Percentiles rank a stretch among this genome's conserved stretches.
Conservation (phyloP, 177 flowering plant species). For the Vitis hybrid region DNA sequence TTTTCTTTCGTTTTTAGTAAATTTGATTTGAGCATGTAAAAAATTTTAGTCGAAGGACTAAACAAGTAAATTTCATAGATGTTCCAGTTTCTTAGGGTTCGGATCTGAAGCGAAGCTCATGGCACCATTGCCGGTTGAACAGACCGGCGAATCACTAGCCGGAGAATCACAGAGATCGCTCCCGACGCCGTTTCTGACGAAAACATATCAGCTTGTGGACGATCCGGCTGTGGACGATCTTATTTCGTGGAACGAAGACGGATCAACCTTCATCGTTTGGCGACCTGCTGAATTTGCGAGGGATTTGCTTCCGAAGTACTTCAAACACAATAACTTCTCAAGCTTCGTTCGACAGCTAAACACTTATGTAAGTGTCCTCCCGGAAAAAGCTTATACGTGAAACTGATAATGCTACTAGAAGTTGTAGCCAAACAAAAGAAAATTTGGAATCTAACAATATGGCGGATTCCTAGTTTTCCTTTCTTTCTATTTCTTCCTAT, state of each 20-base stretch:
- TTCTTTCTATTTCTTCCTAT: no score
- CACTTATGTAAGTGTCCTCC: conserved; percentile 49
- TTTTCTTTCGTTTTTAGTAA: not conserved
- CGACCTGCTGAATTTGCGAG: conserved; percentile 71
- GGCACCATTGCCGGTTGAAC: conserved; percentile 54
- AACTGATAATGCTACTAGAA: not conserved
- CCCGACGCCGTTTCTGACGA: conserved; percentile 73
- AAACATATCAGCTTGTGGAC: conserved; percentile 72
- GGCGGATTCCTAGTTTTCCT: no score
- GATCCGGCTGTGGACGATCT: conserved; percentile 62
- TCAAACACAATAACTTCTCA: conserved; percentile 81
- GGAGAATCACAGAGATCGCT: conserved; percentile 49
- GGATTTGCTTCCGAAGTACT: conserved; percentile 70
- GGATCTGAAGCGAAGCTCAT: conserved; percentile 25
- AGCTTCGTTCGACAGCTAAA: conserved; percentile 80
- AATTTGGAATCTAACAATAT: no score
- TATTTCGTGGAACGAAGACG: conserved; percentile 82
- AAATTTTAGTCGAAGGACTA: no score
- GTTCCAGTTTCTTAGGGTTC: conserved; percentile 2
- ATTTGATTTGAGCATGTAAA: not conserved
- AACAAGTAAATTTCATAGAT: not conserved
- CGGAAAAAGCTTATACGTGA: not conserved
- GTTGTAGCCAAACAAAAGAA: not conserved
- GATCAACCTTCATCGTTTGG: conserved; percentile 73
- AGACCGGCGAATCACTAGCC: conserved; percentile 38